Evolutionary conservation across 345 rosid species (phyloP), one percentile per base, ranked within the genome.

Genomic region (Eucalyptus polybractea): DNA sequence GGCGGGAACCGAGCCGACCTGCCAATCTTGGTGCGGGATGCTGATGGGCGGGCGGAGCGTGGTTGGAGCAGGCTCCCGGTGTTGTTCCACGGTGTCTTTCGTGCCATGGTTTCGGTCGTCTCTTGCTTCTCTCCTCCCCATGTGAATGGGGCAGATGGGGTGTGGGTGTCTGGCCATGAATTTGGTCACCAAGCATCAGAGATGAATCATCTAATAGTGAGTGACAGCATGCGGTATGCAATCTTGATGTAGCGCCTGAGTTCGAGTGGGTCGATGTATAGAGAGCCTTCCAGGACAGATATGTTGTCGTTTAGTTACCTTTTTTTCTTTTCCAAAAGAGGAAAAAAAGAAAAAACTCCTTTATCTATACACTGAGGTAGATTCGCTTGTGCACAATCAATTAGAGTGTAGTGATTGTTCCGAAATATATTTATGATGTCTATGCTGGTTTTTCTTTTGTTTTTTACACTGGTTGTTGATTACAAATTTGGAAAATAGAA

Each of bases 181-280:
- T 94, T 95, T 47, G 91, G 92, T 8, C 96, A 93, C 44, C 85
- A 76, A 13, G 89, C 92, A 29, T 93, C 98, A 2, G 99, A 97
- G 90, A 93, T 96, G 93, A 97, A 97, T 86, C 97, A 96, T 93
- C 93, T 95, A 42, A 95, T 97, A 96, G 98, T 95, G 37, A 95
- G 95, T 90, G 98, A 97, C 90, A 93, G 99, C 92, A 94, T 96
- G 98, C 96, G 98, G 81, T 96, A 97, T 87, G 97, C 99, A 47
- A 96, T 97, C 94, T 92, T 96, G 93, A 95, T 97, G 98, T 97
- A 96, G 92, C 85, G 65, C 42, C 50, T 45, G 86, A 60, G 69
- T 31, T 19, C 29, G 69, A 56, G 50, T 22, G 86, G 40, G 37
- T 80, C 60, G 83, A 76, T 76, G 85, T 9, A 76, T 6, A 76